Evolutionary conservation across 2,329 filamentous ascomycete species (phyloP).

Genomic region (Pseudocercospora crystallina): DNA sequence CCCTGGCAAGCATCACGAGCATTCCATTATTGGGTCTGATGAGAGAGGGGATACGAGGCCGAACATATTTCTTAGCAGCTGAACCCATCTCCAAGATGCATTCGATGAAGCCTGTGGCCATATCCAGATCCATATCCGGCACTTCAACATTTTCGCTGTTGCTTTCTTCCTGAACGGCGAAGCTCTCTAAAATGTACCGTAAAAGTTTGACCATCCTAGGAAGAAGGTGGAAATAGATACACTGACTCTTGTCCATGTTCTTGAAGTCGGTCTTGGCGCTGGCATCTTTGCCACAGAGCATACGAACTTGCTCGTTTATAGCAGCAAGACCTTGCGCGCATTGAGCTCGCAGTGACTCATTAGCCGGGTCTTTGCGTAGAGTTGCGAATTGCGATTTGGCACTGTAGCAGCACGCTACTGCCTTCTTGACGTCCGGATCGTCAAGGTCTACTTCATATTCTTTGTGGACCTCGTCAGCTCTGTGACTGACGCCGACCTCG

Average conservation of each 20-base stretch:
- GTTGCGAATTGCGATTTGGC: no score
- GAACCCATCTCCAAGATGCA: slow-evolving; percentile 20
- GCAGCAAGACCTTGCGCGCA: no score
- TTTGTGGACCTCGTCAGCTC: no score
- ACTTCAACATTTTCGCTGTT: slow-evolving; percentile 8
- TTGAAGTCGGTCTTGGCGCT: slow-evolving; percentile 13
- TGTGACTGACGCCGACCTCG: no score
- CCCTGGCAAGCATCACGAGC: slow-evolving; percentile 16
- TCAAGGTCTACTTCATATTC: no score
- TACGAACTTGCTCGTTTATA: background rate
- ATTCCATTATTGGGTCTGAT: slow-evolving; percentile 20
- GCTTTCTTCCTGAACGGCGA: slow-evolving; percentile 14
- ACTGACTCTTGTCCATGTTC: slow-evolving; percentile 13
- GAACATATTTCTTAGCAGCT: slow-evolving; percentile 17
- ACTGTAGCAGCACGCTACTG: no score
- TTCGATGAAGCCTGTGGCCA: slow-evolving; percentile 17
- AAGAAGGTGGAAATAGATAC: slow-evolving; percentile 31
- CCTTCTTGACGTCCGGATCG: no score
- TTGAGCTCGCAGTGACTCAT: no score
- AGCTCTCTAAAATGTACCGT: slow-evolving; percentile 16
- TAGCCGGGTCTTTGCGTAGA: no score
- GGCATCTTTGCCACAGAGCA: slow-evolving; percentile 14
- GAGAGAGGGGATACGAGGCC: slow-evolving; percentile 14
- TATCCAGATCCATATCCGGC: slow-evolving; percentile 18
- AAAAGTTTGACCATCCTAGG: slow-evolving; percentile 28